Conservation (phyloP, 495 filamentous ascomycete genomes). For the Chaetomium fimeti region DNA sequence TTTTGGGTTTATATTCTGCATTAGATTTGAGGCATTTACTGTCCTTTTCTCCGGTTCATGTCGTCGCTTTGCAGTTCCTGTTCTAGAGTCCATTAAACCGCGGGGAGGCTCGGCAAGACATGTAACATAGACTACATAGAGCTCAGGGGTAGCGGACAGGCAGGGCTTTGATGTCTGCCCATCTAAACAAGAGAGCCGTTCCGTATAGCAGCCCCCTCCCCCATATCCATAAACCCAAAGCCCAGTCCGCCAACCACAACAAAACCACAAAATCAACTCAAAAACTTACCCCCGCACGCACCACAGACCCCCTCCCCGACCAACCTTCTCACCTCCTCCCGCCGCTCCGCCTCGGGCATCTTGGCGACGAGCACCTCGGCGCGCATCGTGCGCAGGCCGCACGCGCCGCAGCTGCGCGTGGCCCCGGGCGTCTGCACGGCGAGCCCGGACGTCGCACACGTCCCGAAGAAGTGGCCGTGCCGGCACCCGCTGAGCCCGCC, state of each 20-base stretch:
- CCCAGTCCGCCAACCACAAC: background rate
- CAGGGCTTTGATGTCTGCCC: too few species aligned
- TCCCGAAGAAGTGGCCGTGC: constrained; percentile 37
- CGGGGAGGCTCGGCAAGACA: too few species aligned
- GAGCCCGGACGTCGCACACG: constrained; percentile 45
- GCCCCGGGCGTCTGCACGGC: constrained; percentile 45
- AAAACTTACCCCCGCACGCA: constrained; percentile 50
- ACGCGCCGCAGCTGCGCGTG: constrained; percentile 46
- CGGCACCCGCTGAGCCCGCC: constrained; percentile 31
- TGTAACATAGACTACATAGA: too few species aligned
- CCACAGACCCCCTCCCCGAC: constrained; percentile 42
- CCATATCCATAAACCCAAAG: too few species aligned
- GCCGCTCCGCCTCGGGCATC: constrained; percentile 16
- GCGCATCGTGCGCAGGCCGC: constrained; percentile 43
- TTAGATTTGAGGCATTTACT: constrained; percentile 17
- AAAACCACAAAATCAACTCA: constrained; percentile 26
- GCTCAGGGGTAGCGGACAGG: too few species aligned
- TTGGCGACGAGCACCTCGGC: constrained; percentile 34
- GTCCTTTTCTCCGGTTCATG: background rate
- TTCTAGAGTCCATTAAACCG: background rate
- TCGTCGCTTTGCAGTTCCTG: background rate
- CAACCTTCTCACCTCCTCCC: constrained; percentile 29
- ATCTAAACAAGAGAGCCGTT: background rate
- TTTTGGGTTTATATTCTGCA: constrained; percentile 14
- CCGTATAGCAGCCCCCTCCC: background rate